These are phyloP conservation scores for Saccharomycopsis sp. DNA, from an alignment of 805 yeast species.

Conservation along the genomic window DNA sequence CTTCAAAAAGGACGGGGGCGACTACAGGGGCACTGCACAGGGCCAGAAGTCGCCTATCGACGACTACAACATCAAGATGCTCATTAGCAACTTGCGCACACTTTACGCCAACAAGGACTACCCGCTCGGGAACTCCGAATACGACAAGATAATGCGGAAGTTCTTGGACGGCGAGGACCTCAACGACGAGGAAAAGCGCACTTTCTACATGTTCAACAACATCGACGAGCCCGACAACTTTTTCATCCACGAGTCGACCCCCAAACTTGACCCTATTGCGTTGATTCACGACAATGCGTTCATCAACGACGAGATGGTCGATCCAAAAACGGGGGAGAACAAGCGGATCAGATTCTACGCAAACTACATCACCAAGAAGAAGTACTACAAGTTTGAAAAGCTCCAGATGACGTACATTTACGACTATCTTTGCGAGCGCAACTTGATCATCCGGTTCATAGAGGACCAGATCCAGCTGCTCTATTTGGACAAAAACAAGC, in stretches of 20 bases:
- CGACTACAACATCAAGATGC: constrained; percentile 8
- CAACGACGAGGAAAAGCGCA: constrained; percentile 8
- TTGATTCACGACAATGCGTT: constrained; percentile 12
- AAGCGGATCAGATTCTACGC: constrained; percentile 15
- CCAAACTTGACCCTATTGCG: constrained; percentile 16
- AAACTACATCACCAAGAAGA: constrained; percentile 11
- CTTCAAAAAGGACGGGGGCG: constrained; percentile 20
- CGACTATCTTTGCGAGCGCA: constrained; percentile 16
- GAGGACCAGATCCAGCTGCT: constrained; percentile 14
- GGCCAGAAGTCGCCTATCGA: constrained; percentile 19
- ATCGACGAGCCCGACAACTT: constrained; percentile 13
- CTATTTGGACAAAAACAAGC: constrained; percentile 2
- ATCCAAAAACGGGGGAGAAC: constrained; percentile 8
- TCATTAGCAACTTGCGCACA: not conserved
- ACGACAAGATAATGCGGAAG: constrained; percentile 5
- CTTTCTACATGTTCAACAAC: constrained; percentile 8
- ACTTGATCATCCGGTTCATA: constrained; percentile 15
- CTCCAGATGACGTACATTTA: constrained; percentile 17
- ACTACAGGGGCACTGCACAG: constrained; percentile 19
- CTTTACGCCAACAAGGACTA: not conserved
- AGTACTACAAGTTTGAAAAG: constrained; percentile 16
- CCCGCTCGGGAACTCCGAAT: constrained; percentile 1
- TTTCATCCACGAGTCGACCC: constrained; percentile 19
- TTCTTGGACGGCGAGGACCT: constrained; percentile 5
- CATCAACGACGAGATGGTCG: constrained; percentile 10